Evolutionary conservation across 441 rosid species (phyloP).

Genomic region (Dalechampia spathulata): DNA sequence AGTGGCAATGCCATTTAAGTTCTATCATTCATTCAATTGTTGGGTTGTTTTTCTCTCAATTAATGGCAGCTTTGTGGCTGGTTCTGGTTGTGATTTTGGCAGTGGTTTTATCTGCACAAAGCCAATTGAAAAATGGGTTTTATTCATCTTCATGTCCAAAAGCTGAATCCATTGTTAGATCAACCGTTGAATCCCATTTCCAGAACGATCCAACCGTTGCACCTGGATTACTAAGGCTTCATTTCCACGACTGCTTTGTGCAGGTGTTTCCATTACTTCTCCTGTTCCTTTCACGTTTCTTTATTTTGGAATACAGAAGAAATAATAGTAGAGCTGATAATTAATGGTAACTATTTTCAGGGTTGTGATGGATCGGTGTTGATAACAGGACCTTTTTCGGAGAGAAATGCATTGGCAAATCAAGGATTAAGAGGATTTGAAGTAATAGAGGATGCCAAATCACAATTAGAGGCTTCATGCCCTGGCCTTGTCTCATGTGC

Average conservation of each 20-base stretch:
- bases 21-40: too few relatives aligned
- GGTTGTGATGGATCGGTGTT: slow-evolving; percentile 77
- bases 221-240: slow-evolving; percentile 53
- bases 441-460: slow-evolving; percentile 74
- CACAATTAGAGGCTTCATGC: slow-evolving; percentile 51
- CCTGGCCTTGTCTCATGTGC: slow-evolving; percentile 81
- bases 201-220: slow-evolving; percentile 37
- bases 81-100: slow-evolving; percentile 19
- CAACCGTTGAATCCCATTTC: slow-evolving; percentile 34
- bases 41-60: too few relatives aligned
- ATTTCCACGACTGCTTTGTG: slow-evolving; percentile 54
- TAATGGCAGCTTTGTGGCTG: slow-evolving; percentile 30
- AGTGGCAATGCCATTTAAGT: background rate
- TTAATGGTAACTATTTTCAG: slow-evolving; percentile 16
- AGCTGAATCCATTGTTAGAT: slow-evolving; percentile 39
- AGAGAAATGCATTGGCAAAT: slow-evolving; percentile 49
- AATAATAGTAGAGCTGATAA: too few relatives aligned
- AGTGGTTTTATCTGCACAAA: slow-evolving; percentile 24
- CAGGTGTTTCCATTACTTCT: slow-evolving; percentile 36
- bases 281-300: background rate
- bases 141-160: slow-evolving; percentile 27
- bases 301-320: too few relatives aligned
- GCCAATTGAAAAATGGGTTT: slow-evolving; percentile 51
- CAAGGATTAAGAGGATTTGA: slow-evolving; percentile 50
- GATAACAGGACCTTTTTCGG: slow-evolving; percentile 41